A percentile compares a stretch with the other conserved stretches of the same genome.
Evolutionary conservation across 768 basidiomycete species (phyloP).

Genomic region (Lactarius pseudohatsudake): DNA sequence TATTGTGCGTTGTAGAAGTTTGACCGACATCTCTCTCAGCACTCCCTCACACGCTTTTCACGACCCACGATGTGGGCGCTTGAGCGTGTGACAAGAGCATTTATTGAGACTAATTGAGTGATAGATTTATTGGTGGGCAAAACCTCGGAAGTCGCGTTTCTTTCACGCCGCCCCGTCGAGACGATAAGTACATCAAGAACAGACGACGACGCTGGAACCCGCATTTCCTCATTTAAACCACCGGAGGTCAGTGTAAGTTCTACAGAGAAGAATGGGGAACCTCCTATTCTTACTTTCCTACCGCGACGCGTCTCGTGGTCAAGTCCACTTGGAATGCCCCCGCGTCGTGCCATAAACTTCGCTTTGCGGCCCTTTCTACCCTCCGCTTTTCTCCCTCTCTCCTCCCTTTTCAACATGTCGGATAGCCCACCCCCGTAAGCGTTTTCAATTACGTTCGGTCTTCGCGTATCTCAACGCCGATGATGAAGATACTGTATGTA

Average conservation of each 20-base stretch:
- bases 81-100: no score
- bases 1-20: no score
- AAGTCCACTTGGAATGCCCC: background rate
- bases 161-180: background rate
- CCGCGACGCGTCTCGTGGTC: slow-evolving; percentile 11
- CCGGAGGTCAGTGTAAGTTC: background rate
- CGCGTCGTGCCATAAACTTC: slow-evolving; percentile 2
- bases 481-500: no score
- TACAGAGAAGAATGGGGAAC: background rate
- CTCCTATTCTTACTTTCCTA: slow-evolving; percentile 2
- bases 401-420: slow-evolving; percentile 1
- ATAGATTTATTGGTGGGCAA: no score
- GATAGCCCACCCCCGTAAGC: slow-evolving; percentile 23
- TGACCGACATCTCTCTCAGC: no score
- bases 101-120: no score
- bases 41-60: no score
- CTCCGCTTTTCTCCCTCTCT: background rate
- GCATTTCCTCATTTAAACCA: slow-evolving; percentile 8
- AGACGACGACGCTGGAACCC: background rate
- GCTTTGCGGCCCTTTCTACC: background rate
- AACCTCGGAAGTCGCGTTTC: slow-evolving; percentile 2
- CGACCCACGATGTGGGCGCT: no score
- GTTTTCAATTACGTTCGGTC: background rate
- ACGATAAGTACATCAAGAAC: background rate
- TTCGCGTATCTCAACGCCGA: slow-evolving; percentile 2